Conservation (phyloP, 257 asterid genomes). For the Prunella vulgaris region DNA sequence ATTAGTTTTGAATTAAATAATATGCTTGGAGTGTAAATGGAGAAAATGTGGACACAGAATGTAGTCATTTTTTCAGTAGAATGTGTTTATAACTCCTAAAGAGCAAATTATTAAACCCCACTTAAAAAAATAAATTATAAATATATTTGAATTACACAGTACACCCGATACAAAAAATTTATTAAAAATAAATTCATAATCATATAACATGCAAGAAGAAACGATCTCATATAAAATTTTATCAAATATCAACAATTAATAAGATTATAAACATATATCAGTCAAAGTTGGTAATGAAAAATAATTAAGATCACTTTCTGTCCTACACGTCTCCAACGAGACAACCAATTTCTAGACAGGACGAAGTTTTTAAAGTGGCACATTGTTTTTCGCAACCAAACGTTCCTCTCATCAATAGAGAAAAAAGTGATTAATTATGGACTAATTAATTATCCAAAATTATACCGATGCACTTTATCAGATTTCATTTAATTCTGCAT, state of each 20-base stretch:
- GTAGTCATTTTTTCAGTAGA: not conserved
- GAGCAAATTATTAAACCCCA: too few species aligned
- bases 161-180: too few species aligned
- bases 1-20: not conserved
- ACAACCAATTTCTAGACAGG: constrained; percentile 7
- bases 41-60: constrained; percentile 19
- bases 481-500: not conserved
- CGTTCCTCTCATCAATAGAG: not conserved
- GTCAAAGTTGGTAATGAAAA: constrained; percentile 18
- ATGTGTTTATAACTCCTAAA: too few species aligned
- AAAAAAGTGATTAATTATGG: not conserved
- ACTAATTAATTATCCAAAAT: not conserved
- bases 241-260: not conserved
- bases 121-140: too few species aligned
- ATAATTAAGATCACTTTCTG: not conserved
- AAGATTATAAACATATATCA: not conserved
- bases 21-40: constrained; percentile 32
- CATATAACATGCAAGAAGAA: too few species aligned
- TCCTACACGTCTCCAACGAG: constrained; percentile 16
- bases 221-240: too few species aligned
- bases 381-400: constrained; percentile 14
- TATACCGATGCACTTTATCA: not conserved
- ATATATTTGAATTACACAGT: too few species aligned
- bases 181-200: too few species aligned
- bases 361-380: not conserved